Percentiles rank a stretch among this genome's conserved stretches.
Evolutionary conservation across 2,329 filamentous ascomycete genomes (phyloP).

Genomic region (Ramichloridium luteum): DNA sequence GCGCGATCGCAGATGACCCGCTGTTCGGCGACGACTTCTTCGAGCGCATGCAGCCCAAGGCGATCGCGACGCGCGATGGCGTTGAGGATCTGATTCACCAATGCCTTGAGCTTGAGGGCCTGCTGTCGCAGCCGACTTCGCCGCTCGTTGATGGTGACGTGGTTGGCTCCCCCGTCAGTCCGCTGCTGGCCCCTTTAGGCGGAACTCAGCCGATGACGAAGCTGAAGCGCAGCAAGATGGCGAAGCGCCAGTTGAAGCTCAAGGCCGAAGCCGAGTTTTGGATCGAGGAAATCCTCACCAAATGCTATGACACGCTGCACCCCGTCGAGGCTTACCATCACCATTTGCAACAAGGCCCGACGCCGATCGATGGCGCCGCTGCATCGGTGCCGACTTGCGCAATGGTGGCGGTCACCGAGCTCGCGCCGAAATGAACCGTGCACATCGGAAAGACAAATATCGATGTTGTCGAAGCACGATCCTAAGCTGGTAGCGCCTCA

Average conservation of each 20-base stretch:
- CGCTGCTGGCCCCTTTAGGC: constrained; percentile 17
- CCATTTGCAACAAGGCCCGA: too few relatives aligned
- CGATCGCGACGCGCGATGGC: constrained; percentile 30
- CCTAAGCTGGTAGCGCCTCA: too few relatives aligned
- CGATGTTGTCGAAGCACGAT: too few relatives aligned
- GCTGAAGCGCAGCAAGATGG: constrained; percentile 32
- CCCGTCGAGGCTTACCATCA: constrained; percentile 4
- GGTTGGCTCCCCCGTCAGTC: constrained; percentile 9
- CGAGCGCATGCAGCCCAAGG: constrained; percentile 32
- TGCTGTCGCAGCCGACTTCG: constrained; percentile 17
- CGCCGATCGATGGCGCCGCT: too few relatives aligned
- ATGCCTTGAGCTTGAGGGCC: constrained; percentile 31
- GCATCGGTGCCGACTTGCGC: constrained; percentile 14
- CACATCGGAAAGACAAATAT: too few relatives aligned
- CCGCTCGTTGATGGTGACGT: constrained; percentile 10
- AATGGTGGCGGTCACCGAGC: constrained; percentile 12
- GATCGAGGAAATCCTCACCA: constrained; percentile 30
- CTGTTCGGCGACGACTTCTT: constrained; percentile 35
- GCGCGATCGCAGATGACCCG: constrained; percentile 29
- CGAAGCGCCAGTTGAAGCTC: constrained; percentile 33
- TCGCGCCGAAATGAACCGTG: constrained; percentile 15
- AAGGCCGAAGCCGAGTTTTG: constrained; percentile 32
- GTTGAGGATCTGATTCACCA: constrained; percentile 36
- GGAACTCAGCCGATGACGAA: constrained; percentile 21
- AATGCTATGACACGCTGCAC: constrained; percentile 30